Percentiles rank a stretch among this genome's conserved stretches.
These are phyloP conservation scores for Yamadazyma diospyri DNA, from an alignment of 1,139 yeast genomes.

Conservation along the genomic window DNA sequence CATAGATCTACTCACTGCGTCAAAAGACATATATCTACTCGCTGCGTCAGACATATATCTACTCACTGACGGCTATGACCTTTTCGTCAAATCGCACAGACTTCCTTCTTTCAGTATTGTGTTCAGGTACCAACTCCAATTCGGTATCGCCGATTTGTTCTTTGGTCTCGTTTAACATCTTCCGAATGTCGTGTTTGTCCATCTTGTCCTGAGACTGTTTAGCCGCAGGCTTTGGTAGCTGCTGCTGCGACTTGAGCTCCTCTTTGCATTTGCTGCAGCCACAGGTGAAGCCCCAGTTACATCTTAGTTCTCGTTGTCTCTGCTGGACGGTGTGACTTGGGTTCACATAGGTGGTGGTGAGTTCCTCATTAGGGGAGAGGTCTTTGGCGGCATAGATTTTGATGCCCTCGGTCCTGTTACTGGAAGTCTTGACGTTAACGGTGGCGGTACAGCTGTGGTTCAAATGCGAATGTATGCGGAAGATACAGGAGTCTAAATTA, in stretches of 20 bases:
- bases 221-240: conserved; percentile 26
- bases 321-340: conserved; percentile 60
- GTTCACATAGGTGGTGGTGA: conserved; percentile 67
- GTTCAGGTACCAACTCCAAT: conserved; percentile 47
- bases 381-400: conserved; percentile 58
- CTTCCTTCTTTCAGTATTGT: conserved; percentile 52
- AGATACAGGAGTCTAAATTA: conserved; percentile 64
- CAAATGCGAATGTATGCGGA: conserved; percentile 61
- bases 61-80: conserved; percentile 33
- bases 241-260: conserved; percentile 44
- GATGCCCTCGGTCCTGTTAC: conserved; percentile 50
- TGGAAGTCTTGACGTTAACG: conserved; percentile 49
- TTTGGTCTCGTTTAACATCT: conserved; percentile 39
- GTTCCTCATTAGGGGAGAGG: conserved; percentile 63
- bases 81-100: conserved; percentile 72
- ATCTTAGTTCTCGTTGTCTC: conserved; percentile 63
- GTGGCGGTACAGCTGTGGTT: conserved; percentile 80
- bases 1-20: too few species aligned
- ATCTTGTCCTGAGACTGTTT: conserved; percentile 10
- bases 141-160: conserved; percentile 38
- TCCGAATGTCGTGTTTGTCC: conserved; percentile 31
- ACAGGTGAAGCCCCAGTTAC: conserved; percentile 86
- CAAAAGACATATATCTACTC: too few species aligned
- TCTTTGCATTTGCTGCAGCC: conserved; percentile 60
- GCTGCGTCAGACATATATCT: too few species aligned